Percentiles rank a stretch among this genome's conserved stretches.
Conservation (phyloP, 257 asterid species). For the Nicotiana paniculata region DNA sequence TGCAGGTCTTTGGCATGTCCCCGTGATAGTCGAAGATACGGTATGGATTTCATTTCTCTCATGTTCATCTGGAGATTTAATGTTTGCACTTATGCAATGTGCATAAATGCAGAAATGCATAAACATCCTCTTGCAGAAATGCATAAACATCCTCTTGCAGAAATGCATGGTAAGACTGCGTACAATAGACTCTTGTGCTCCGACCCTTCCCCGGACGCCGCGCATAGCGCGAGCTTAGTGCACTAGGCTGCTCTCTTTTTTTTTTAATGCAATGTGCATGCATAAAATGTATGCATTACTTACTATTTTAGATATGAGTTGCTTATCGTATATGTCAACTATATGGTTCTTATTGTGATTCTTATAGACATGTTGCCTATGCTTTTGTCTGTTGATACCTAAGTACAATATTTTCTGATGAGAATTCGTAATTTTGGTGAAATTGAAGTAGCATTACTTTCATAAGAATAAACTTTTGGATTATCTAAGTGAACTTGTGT, state of each 20-base stretch:
- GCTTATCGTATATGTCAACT: background rate
- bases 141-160: too few relatives aligned
- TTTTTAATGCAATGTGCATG: background rate
- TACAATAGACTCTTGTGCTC: too few relatives aligned
- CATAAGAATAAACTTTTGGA: background rate
- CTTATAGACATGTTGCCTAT: background rate
- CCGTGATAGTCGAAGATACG: constrained; percentile 23
- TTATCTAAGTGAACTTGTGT: background rate
- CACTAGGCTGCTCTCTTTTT: too few relatives aligned
- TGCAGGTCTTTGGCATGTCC: constrained; percentile 18
- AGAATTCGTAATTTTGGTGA: background rate
- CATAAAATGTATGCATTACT: background rate
- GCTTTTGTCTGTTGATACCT: background rate
- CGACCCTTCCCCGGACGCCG: too few relatives aligned
- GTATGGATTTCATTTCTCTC: constrained; percentile 21
- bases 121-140: too few relatives aligned
- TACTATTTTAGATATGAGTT: background rate
- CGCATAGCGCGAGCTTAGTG: too few relatives aligned
- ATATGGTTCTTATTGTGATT: background rate
- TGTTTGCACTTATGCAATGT: background rate
- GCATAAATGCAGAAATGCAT: background rate
- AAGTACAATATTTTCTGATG: background rate
- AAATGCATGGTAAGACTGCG: too few relatives aligned
- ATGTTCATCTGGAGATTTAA: background rate
- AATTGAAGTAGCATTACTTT: background rate